Conservation (phyloP, 208 protist genomes). For the Leishmania arabica region DNA sequence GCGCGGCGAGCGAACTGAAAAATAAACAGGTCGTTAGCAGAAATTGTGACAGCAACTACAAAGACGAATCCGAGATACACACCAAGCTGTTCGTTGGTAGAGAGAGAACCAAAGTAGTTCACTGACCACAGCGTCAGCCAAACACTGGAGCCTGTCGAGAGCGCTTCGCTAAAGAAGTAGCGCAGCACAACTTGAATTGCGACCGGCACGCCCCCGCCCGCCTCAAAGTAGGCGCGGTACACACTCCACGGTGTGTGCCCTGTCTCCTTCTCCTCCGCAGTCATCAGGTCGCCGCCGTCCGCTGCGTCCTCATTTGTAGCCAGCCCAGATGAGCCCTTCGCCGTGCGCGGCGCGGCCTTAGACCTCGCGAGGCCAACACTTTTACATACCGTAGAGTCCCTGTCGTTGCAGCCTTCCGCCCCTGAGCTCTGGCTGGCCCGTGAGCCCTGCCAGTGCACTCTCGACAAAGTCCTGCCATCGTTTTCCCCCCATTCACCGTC, state of each 20-base stretch:
- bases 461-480: not conserved
- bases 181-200: conserved; percentile 28
- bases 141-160: conserved; percentile 21
- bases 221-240: conserved; percentile 51
- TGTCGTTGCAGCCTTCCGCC: not conserved
- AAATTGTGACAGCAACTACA: conserved; percentile 1
- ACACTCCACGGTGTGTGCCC: conserved; percentile 54
- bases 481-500: not conserved
- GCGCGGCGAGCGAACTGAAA: conserved; percentile 41
- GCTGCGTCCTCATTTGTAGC: conserved; percentile 4
- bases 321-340: not conserved
- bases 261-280: conserved; percentile 59
- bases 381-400: not conserved
- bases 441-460: not conserved
- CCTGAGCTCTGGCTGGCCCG: not conserved
- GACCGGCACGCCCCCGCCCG: conserved; percentile 36
- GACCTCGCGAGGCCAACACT: not conserved
- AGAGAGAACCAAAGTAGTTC: conserved; percentile 29
- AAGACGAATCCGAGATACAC: conserved; percentile 24
- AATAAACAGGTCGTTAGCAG: conserved; percentile 11
- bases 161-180: conserved; percentile 33
- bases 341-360: not conserved
- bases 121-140: conserved; percentile 75
- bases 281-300: conserved; percentile 39
- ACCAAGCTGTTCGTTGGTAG: conserved; percentile 19